Base-by-base conservation (phyloP, 2,329 filamentous ascomycete species). In the Cladosporium sp. region DNA sequence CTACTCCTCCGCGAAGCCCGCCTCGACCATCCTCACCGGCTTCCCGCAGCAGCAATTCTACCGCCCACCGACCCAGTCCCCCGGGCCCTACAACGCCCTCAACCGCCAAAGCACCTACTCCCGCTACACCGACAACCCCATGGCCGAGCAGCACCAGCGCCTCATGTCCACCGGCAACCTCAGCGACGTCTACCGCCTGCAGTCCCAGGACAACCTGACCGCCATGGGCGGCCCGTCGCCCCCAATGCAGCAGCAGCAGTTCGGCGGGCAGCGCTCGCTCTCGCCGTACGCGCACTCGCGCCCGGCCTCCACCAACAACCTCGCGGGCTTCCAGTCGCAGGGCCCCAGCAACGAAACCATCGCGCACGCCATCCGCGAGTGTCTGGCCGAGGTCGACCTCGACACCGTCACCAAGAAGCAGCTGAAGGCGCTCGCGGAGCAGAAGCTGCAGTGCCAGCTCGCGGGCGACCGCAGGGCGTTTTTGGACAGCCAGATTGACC, bases 341-440 rank as follows among this genome's bases (percentile, higher is more conserved):
- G 89, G 88, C 0, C 87, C 89, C 0, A 88, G 86, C 59, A 91
- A 97, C 63, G 76, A 75, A 43, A 80, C 83, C 56, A 96, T 98
- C 59, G 79, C 89, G 14, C 87, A 95, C 56, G 87, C 88, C 1
- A 92, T 97, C 57, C 86, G 89, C 64, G 76, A 79, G 46, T 93
- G 93, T 62, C 76, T 98, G 57, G 74, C 78, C 13, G 92, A 96
- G 64, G 90, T 96, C 0, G 92, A 98, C 69, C 77, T 98, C 40
- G 93, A 98, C 68, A 92, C 81, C n/a, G 89, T 97, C 44, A 98
- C 93, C 6, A 98, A 97, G 83, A 98, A 98, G 76, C 92, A 97
- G 74, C 74, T 83, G 68, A 75, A 75, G 69, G 91, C 88, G 3
- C 79, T 97, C 42, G 90, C 95, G 10, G 93, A 98, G 74, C 90